Evolutionary conservation across 768 basidiomycete species (phyloP).

Genomic region (Leccinum pellstonianum): DNA sequence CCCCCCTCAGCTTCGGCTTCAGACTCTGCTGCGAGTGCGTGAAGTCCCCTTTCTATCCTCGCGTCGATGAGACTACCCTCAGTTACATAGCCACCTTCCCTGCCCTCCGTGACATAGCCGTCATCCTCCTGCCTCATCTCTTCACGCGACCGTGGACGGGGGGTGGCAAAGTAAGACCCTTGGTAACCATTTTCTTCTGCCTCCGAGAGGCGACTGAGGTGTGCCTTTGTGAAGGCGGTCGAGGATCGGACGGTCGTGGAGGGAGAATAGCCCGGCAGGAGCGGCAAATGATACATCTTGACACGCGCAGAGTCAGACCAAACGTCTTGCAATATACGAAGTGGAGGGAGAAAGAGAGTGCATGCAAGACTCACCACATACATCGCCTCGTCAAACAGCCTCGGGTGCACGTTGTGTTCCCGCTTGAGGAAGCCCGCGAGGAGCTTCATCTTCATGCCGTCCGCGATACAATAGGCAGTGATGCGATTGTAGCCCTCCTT

Average conservation of each 20-base stretch:
- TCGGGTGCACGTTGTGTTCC: constrained; percentile 85
- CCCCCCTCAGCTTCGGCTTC: constrained; percentile 6
- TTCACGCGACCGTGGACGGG: constrained; percentile 20
- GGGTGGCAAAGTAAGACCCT: constrained; percentile 68
- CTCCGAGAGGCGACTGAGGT: constrained; percentile 70
- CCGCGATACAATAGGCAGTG: constrained; percentile 88
- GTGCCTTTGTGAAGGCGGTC: constrained; percentile 55
- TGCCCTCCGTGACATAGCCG: constrained; percentile 26
- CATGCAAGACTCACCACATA: constrained; percentile 67
- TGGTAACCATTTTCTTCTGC: constrained; percentile 91
- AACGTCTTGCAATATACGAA: not conserved
- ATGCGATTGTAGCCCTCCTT: constrained; percentile 77
- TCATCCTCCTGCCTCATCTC: constrained; percentile 19
- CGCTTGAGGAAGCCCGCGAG: constrained; percentile 84
- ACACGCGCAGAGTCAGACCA: not conserved
- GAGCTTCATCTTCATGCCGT: constrained; percentile 80
- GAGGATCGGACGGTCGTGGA: constrained; percentile 86
- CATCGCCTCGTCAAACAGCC: constrained; percentile 90
- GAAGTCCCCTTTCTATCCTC: constrained; percentile 8
- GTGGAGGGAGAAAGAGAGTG: not conserved
- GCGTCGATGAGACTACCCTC: constrained; percentile 22
- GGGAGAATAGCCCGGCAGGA: constrained; percentile 88
- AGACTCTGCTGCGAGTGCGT: constrained; percentile 6
- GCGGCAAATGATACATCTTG: constrained; percentile 88
- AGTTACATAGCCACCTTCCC: constrained; percentile 64